Evolutionary conservation across 2,329 filamentous ascomycete species (phyloP), one percentile per base, ranked within the genome.

Genomic region (Erysiphe neolycopersici): DNA sequence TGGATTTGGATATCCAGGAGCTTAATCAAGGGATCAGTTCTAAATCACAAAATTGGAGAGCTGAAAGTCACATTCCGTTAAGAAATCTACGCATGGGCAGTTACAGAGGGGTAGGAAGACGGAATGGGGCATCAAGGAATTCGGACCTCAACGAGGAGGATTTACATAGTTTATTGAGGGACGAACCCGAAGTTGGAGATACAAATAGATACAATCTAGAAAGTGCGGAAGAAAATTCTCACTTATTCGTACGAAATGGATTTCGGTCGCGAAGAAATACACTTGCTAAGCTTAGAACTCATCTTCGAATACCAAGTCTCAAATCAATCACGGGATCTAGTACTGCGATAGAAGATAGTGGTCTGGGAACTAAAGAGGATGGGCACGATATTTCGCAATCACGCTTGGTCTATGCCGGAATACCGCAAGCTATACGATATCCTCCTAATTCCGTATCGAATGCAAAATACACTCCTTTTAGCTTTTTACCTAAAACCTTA

Each of bases 391-490:
- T 78, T 4, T 74, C 74, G 6, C 68, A 81, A 1, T 79, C 82
- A 26, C 73, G 87, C 44, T 71, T 71, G 42, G 70, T 94, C 29
- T 65, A 73, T 2, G 80, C 93, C 43, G 87, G 83, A 46, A 74
- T 77, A 41, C 56, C 63, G 29, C 85, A 92, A 56, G 59, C 72
- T 26, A 66, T 75, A 42, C 75, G 78, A 51, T 95, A 87, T 58
- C 87, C 89, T 10, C 73, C 80, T 9, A 98, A 98, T 59, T 71
- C 83, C 45, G 72, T 98, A 41, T 95, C 87, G 32, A 95, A 98
- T 58, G 87, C 89, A 44, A 98, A 95, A 66, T 98, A 98, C 60
- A 95, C 87, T 29, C 75, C 85, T 1, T 78, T 85, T 64, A 93
- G 80, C 43, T 98, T 98, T 60, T 68, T 98, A 13, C 91, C 91